Conservation (phyloP, 495 filamentous ascomycete genomes). For the Lophiostoma macrostomum region DNA sequence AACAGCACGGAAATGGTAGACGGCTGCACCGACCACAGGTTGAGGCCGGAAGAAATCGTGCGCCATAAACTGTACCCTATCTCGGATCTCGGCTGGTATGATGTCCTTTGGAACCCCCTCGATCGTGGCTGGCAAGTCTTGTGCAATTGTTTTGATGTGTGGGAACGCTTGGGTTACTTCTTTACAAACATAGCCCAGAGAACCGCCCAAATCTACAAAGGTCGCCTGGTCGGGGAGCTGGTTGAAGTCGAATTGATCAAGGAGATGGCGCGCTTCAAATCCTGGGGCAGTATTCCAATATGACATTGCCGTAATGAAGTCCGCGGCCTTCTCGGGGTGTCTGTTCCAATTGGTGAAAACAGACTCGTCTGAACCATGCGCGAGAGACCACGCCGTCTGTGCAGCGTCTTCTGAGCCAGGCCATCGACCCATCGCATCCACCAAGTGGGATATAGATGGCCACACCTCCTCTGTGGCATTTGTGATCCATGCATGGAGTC, state of each 20-base stretch:
- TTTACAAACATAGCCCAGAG: neutral
- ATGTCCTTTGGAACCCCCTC: conserved; percentile 12
- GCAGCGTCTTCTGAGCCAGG: too few relatives aligned
- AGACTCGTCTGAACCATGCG: too few relatives aligned
- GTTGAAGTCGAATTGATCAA: neutral
- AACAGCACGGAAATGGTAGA: conserved; percentile 37
- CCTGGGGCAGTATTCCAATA: neutral
- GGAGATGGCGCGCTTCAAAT: neutral
- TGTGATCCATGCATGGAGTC: too few relatives aligned
- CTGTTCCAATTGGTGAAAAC: too few relatives aligned
- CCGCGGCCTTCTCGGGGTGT: neutral
- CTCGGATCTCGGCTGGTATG: conserved; percentile 2
- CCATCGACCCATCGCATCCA: too few relatives aligned
- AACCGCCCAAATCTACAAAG: conserved; percentile 6
- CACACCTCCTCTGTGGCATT: too few relatives aligned
- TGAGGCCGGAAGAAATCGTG: conserved; percentile 41
- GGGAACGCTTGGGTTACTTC: conserved; percentile 25
- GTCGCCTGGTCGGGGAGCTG: neutral
- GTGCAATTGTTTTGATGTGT: conserved; percentile 32
- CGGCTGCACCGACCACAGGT: conserved; percentile 23
- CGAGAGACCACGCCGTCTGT: too few relatives aligned
- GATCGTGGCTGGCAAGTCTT: conserved; percentile 32
- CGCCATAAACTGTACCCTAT: conserved; percentile 32
- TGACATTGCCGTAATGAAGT: neutral
- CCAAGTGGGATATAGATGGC: too few relatives aligned